phyloP scores from a whole-genome alignment of 805 yeast species.

The Candida arabinofermentans region DNA sequence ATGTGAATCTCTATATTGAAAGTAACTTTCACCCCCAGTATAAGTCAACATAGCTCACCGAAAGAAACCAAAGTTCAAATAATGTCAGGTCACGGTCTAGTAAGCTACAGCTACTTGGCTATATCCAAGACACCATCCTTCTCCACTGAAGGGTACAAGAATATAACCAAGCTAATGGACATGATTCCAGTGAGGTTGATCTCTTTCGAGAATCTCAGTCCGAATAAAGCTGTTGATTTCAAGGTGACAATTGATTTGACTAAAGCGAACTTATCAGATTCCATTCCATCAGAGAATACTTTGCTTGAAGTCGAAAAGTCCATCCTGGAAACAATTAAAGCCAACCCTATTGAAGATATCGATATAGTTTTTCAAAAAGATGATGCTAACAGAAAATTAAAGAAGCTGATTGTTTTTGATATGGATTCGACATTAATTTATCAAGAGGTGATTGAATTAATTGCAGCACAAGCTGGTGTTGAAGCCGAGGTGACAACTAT shows the following conservation, averaged over 20 bases:
- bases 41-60: no score
- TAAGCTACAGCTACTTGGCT: conserved; percentile 20
- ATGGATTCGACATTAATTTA: conserved; percentile 97
- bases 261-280: conserved; percentile 4
- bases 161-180: conserved; percentile 25
- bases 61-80: not conserved
- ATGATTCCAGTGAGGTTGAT: conserved; percentile 29
- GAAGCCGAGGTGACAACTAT: conserved; percentile 83
- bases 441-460: conserved; percentile 95
- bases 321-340: conserved; percentile 19
- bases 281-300: conserved; percentile 9
- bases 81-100: not conserved
- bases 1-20: no score
- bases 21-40: no score
- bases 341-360: conserved; percentile 24
- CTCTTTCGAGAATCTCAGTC: conserved; percentile 28
- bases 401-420: conserved; percentile 79
- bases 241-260: conserved; percentile 21
- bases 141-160: conserved; percentile 16
- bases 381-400: conserved; percentile 29
- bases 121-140: conserved; percentile 24
- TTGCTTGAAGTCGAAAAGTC: conserved; percentile 10
- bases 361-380: conserved; percentile 43
- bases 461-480: conserved; percentile 90
- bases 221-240: conserved; percentile 38